Evolutionary conservation across 2,329 filamentous ascomycete species (phyloP), one percentile per base, ranked within the genome.

Genomic region (Xylariaceae sp.): DNA sequence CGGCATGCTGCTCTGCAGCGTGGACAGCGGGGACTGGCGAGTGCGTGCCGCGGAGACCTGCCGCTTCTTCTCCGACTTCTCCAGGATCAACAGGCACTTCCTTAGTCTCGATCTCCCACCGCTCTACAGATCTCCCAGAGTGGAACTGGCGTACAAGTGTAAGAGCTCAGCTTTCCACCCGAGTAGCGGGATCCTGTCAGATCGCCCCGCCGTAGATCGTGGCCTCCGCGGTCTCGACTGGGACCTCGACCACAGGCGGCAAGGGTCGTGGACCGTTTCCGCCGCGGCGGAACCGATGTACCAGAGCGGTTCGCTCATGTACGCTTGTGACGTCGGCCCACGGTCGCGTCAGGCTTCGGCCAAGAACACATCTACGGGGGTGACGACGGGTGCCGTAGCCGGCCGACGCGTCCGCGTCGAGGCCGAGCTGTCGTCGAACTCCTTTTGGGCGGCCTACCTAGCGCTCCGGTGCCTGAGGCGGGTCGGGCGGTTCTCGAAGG

Each of bases 401-500:
- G 48, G 41, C 44, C 46, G 50, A n/a, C 56, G 67, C 10, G 64
- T 76, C 45, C 74, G 75, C 7, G 41, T 79, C 16, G 78, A 81
- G 54, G 67, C 75, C 7, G 78, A 80, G 51, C 62, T 80, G 1
- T 76, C 73, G 20, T 71, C 71, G 32, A 73, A 68, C 54, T 70
- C 68, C 1, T 64, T 71, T 32, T 68, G 68, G 18, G 69, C 74
- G 26, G 71, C 71, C 26, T 74, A 75, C 58, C 61, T 80, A 2
- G 75, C 78, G 21, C 60, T 81, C 40, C 76, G 79, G 3, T 76
- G 74, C 44, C 70, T 81, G 48, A 77, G 70, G 63, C 71, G 70
- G 40, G 62, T 75, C 44, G 76, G 78, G 37, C 66, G 70, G 7
- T 75, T 75, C 63, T 73, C 77, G 45, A 75, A 71, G 42, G 58